Evolutionary conservation across 73 alveolate genomes (phyloP).

Genomic region (Stentor coeruleus): DNA sequence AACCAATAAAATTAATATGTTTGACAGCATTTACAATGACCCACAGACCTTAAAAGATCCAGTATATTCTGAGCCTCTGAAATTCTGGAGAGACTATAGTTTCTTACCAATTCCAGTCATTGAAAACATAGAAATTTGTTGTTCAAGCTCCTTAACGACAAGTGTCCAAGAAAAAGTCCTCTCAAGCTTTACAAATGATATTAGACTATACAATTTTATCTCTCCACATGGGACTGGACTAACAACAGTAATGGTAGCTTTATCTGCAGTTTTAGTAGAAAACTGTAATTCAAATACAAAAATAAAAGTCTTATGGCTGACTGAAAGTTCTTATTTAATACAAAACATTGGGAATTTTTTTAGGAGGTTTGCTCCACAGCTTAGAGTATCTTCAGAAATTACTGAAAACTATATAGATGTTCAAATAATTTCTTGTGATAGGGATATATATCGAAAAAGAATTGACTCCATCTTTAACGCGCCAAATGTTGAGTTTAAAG

Average conservation of each 20-base stretch:
- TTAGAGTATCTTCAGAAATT: neutral
- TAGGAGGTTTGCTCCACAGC: neutral
- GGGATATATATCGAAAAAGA: neutral
- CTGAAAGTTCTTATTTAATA: neutral
- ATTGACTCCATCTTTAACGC: neutral
- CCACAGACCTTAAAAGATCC: too few relatives aligned
- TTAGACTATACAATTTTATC: neutral
- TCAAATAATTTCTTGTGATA: neutral
- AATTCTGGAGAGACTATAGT: too few relatives aligned
- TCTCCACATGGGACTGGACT: neutral
- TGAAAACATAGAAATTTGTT: too few relatives aligned
- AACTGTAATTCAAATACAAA: neutral
- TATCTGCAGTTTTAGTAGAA: neutral
- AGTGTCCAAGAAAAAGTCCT: neutral
- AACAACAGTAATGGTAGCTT: neutral
- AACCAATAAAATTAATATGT: too few relatives aligned
- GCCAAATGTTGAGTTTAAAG: neutral
- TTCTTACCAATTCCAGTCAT: too few relatives aligned
- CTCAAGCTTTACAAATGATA: neutral
- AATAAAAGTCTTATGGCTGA: neutral
- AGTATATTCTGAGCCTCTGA: too few relatives aligned
- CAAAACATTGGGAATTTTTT: too few relatives aligned
- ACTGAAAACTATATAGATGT: neutral
- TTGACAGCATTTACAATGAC: too few relatives aligned
- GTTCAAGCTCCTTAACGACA: neutral